Evolutionary conservation across 176 grass and related monocot genomes (phyloP).

Genomic region (Areca catechu): DNA sequence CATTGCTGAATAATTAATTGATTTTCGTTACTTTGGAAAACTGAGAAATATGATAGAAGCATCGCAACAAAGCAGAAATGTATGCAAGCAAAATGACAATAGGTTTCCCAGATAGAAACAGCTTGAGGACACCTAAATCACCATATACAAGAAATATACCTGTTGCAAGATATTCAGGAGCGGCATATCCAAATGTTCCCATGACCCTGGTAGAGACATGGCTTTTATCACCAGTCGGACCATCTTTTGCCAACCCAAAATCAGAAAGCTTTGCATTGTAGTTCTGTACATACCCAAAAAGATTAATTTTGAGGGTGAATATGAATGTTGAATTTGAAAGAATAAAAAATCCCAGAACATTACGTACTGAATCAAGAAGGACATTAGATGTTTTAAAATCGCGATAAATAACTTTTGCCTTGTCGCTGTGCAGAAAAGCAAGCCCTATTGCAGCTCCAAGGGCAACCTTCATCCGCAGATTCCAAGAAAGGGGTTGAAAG

Average conservation of each 20-base stretch:
- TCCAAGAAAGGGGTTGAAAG: conserved; percentile 86
- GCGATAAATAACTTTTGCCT: conserved; percentile 77
- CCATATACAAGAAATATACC: conserved; percentile 18
- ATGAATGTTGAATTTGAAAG: neutral
- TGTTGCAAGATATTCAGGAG: conserved; percentile 79
- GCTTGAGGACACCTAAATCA: no score
- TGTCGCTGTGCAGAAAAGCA: conserved; percentile 76
- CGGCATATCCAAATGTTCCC: conserved; percentile 83
- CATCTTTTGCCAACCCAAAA: conserved; percentile 82
- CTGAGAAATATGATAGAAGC: no score
- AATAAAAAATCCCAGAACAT: neutral
- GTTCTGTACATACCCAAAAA: conserved; percentile 21
- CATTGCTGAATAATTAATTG: no score
- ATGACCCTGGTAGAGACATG: conserved; percentile 86
- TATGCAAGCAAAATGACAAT: no score
- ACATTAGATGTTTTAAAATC: conserved; percentile 88
- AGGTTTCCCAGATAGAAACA: no score
- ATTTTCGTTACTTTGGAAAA: no score
- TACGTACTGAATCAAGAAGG: conserved; percentile 58
- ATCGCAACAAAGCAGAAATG: no score
- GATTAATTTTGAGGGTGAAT: neutral
- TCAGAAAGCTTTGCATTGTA: conserved; percentile 78
- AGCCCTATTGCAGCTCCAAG: conserved; percentile 83
- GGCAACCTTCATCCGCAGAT: conserved; percentile 66
- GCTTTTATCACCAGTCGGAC: conserved; percentile 70